Conservation (phyloP, 1,139 yeast species). For the Yamadazyma membranifaciens region DNA sequence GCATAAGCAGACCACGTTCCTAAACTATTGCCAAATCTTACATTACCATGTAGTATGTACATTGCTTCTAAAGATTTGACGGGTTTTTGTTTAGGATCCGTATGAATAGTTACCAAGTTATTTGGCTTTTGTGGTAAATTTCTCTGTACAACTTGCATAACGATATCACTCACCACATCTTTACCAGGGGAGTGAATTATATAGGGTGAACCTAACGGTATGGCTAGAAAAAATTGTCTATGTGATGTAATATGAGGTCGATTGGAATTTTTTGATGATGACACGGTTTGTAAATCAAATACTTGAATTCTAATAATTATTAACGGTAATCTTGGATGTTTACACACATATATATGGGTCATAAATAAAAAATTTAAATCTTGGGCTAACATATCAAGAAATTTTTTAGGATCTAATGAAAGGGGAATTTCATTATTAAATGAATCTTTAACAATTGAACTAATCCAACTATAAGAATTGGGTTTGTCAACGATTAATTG, state of each 20-base stretch:
- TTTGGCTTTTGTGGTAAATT: slow-evolving; percentile 43
- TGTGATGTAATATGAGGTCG: slow-evolving; percentile 49
- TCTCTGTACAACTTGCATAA: slow-evolving; percentile 58
- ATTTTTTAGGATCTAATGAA: slow-evolving; percentile 40
- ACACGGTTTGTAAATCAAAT: slow-evolving; percentile 49
- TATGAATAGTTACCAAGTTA: slow-evolving; percentile 25
- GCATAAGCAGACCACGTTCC: slow-evolving; percentile 77
- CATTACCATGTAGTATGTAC: slow-evolving; percentile 57
- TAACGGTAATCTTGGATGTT: slow-evolving; percentile 62
- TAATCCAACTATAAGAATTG: slow-evolving; percentile 52
- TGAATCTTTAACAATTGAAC: slow-evolving; percentile 51
- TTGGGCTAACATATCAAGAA: slow-evolving; percentile 46
- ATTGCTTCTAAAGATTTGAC: slow-evolving; percentile 54
- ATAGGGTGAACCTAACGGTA: slow-evolving; percentile 67
- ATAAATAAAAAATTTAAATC: slow-evolving; percentile 51
- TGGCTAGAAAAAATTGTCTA: slow-evolving; percentile 61
- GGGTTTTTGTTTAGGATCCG: slow-evolving; percentile 40
- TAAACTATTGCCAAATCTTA: slow-evolving; percentile 56
- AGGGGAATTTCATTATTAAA: slow-evolving; percentile 32
- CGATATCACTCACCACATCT: slow-evolving; percentile 49
- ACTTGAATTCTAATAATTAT: slow-evolving; percentile 64
- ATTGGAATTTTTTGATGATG: slow-evolving; percentile 14
- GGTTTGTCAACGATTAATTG: slow-evolving; percentile 62
- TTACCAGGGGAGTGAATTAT: slow-evolving; percentile 57
- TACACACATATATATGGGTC: slow-evolving; percentile 64